Percentiles rank a stretch among this genome's conserved stretches.
phyloP scores from a whole-genome alignment of 1,284 basidiomycete species.

The Leccinum fallax region DNA sequence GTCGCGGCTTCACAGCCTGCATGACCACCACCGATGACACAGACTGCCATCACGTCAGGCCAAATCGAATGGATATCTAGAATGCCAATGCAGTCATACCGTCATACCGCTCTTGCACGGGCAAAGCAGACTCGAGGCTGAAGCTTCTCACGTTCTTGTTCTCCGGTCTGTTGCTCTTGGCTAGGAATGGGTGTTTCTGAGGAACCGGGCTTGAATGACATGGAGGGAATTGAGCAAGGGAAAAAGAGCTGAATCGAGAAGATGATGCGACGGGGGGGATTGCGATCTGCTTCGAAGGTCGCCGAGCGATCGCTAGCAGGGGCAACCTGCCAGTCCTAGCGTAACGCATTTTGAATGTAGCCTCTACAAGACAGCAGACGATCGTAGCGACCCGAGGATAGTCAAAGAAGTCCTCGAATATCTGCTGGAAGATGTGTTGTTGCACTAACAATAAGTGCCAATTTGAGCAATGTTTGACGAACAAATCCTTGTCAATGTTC shows the following conservation, averaged over 20 bases:
- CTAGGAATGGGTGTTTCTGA: background rate
- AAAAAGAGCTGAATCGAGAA: background rate
- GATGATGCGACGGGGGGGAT: background rate
- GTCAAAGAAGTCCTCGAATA: background rate
- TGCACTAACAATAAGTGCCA: background rate
- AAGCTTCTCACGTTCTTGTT: slow-evolving; percentile 4
- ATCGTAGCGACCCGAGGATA: background rate
- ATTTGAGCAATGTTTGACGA: background rate
- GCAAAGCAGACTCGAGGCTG: background rate
- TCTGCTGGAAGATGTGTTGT: background rate
- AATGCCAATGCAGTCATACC: slow-evolving; percentile 14
- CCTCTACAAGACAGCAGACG: background rate
- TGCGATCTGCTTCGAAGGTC: background rate
- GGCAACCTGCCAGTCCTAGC: slow-evolving; percentile 1
- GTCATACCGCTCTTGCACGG: slow-evolving; percentile 21
- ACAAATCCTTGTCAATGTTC: too few species aligned
- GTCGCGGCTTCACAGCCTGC: too few species aligned
- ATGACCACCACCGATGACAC: too few species aligned
- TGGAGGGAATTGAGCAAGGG: background rate
- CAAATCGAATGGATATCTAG: background rate
- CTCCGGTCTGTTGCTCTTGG: background rate
- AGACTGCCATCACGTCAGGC: background rate
- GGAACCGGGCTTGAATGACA: background rate
- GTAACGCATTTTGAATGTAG: slow-evolving; percentile 10
- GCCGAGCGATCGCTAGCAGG: slow-evolving; percentile 7